Evolutionary conservation across 83 land plant species (phyloP).

Genomic region (Picea engelmannii): DNA sequence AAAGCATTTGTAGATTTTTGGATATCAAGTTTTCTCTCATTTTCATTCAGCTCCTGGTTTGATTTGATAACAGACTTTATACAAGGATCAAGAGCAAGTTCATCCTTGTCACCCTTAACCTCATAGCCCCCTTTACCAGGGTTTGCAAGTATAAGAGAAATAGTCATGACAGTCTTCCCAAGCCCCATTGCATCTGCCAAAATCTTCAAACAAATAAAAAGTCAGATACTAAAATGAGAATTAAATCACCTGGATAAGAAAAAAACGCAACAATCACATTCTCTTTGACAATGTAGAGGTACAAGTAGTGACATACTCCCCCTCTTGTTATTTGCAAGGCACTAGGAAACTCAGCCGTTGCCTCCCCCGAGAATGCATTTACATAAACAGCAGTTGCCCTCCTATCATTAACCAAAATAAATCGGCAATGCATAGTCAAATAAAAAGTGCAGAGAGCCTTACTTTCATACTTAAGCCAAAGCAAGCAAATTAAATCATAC

Average conservation of each 20-base stretch:
- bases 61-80: not conserved
- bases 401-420: conserved; percentile 33
- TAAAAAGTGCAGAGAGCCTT: not conserved
- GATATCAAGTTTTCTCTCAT: not conserved
- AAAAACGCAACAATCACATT: not conserved
- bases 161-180: conserved; percentile 94
- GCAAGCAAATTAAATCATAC: conserved; percentile 29
- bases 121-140: conserved; percentile 45
- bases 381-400: conserved; percentile 64
- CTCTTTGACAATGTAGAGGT: not conserved
- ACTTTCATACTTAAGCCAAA: not conserved
- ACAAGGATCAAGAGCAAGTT: not conserved
- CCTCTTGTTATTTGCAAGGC: conserved; percentile 73
- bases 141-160: conserved; percentile 64
- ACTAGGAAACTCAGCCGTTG: conserved; percentile 76
- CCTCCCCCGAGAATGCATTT: conserved; percentile 90
- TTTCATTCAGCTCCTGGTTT: not conserved
- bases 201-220: conserved; percentile 46
- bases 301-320: conserved; percentile 55
- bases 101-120: not conserved
- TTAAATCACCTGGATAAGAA: not conserved
- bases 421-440: not conserved
- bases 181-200: conserved; percentile 97
- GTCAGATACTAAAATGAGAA: not conserved
- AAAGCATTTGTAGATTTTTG: not conserved